Conservation (phyloP, 108 stramenopile genomes). For the Skeletonema tropicum region DNA sequence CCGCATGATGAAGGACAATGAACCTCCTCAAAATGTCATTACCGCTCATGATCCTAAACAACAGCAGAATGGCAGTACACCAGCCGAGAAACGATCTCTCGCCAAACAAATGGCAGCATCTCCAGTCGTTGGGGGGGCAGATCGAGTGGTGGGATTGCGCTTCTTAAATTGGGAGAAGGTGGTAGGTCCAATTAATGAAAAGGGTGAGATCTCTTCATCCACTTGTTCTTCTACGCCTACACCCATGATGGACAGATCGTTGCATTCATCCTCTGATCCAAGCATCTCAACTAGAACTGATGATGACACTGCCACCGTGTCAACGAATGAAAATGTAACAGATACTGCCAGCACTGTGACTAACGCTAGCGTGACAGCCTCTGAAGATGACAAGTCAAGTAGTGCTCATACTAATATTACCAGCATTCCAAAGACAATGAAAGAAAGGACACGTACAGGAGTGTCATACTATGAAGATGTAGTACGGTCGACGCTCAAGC, state of each 20-base stretch:
- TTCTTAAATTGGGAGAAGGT: constrained; percentile 24
- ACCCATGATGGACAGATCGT: background rate
- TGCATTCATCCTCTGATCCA: background rate
- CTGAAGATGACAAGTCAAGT: background rate
- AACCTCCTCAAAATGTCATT: constrained; percentile 13
- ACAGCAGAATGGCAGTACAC: background rate
- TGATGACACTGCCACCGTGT: background rate
- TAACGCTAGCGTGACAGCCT: background rate
- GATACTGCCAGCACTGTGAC: constrained; percentile 4
- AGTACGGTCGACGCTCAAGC: constrained; percentile 44
- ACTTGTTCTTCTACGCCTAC: background rate
- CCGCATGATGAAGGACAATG: constrained; percentile 30
- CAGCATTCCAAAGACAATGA: constrained; percentile 1
- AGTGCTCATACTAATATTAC: background rate
- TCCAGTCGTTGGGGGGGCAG: constrained; percentile 35
- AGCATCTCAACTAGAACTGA: background rate
- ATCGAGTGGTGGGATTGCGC: constrained; percentile 30
- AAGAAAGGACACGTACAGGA: background rate
- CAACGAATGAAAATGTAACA: background rate
- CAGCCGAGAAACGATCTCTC: background rate
- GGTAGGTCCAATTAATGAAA: background rate
- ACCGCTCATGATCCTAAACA: constrained; percentile 13
- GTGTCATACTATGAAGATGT: constrained; percentile 40
- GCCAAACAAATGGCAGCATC: background rate
- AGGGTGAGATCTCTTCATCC: background rate